Evolutionary conservation across 2,329 filamentous ascomycete genomes (phyloP), one percentile per base, ranked within the genome.

Genomic region (Cladophialophora bantiana): DNA sequence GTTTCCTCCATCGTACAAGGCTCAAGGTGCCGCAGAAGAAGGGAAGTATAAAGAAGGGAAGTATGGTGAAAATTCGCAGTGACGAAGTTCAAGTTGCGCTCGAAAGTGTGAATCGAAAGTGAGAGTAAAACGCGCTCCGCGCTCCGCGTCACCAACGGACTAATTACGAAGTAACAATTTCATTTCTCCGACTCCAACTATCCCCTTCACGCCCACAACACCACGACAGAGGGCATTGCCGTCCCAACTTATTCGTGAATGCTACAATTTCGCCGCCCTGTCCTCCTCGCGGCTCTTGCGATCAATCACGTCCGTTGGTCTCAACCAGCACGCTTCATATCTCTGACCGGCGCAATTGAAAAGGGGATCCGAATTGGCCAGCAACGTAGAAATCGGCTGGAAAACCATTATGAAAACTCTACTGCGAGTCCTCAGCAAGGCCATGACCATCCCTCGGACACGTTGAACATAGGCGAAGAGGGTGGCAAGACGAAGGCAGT

Each of bases 311-410:
- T 13, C 15, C 38, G 9, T 26, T 36, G 15, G 52, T 6, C 31
- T 36, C 48, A 36, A 26, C n/a, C 32, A 20, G 50, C 35, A 40
- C 82, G 83, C 67, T 74, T 80, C 74, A 84, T 85, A 26, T 89
- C 88, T 50, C 83, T 92, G 48, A 85, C 83, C 67, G 90, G 89
- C 9, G 90, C 89, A 52, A 93, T 93, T 73, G 86, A 88, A 70
- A 83, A 85, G 54, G 90, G 90, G 13, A 82, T 92, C 62, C 86
- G 88, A 71, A 83, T 74, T 72, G 76, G 53, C 31, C 65, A 70
- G 58, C 60, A 64, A 31, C 34, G 59, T 4, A 54, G 48, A 20
- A 52, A n/a, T 20, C 45, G 34, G 0, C 68, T 68, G 38, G 65
- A 70, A 50, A 50, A 50, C 32, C 65, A 60, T 7, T 56, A 68